Percentiles rank a stretch among this genome's conserved stretches.
Evolutionary conservation across 192 early-diverging fungal genomes (phyloP).

Genomic region (Coemansia sp.): DNA sequence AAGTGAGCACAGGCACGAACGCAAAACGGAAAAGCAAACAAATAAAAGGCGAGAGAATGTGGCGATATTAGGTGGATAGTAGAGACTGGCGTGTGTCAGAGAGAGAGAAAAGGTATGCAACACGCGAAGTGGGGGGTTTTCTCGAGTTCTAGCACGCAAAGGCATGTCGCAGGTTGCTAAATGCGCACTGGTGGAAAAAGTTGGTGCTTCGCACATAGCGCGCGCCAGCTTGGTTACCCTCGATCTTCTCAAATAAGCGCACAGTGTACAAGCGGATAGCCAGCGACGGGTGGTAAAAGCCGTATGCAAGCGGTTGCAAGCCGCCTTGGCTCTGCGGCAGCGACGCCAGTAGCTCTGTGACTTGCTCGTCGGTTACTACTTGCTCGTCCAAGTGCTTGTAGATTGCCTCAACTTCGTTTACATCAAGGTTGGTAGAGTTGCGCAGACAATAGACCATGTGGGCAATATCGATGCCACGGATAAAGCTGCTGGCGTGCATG

Average conservation of each 20-base stretch:
- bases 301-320: constrained; percentile 74
- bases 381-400: constrained; percentile 69
- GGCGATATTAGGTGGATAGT: neutral
- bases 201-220: constrained; percentile 55
- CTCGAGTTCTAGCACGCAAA: constrained; percentile 23
- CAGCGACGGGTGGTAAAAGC: constrained; percentile 75
- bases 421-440: constrained; percentile 56
- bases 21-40: constrained; percentile 17
- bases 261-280: constrained; percentile 69
- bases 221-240: constrained; percentile 62
- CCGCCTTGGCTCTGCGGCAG: constrained; percentile 82
- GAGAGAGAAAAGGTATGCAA: neutral
- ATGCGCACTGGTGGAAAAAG: constrained; percentile 58
- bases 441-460: constrained; percentile 66
- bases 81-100: neutral
- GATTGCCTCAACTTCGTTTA: constrained; percentile 67
- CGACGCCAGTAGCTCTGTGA: constrained; percentile 73
- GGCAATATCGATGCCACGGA: constrained; percentile 71
- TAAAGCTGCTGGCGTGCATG: constrained; percentile 59
- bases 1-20: constrained; percentile 6
- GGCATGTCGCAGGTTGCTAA: constrained; percentile 53
- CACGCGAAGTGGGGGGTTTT: neutral
- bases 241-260: constrained; percentile 72
- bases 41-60: neutral
- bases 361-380: constrained; percentile 72